These are phyloP conservation scores for Pseudogymnoascus sp. DNA, from an alignment of 2,329 filamentous ascomycete species.

Conservation along the genomic window DNA sequence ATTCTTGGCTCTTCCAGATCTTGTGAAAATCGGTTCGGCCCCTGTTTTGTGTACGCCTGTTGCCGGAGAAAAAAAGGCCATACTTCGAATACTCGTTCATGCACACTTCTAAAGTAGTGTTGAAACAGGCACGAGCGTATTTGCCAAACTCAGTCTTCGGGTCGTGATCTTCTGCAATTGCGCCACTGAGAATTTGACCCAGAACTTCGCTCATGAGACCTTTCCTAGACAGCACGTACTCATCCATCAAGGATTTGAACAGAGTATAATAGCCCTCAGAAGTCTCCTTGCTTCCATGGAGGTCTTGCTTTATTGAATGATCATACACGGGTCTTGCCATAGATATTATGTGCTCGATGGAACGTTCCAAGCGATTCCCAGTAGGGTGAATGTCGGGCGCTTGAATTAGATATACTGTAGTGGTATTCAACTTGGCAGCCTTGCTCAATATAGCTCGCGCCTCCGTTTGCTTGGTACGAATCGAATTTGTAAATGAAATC, in stretches of 20 bases:
- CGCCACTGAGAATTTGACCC: background rate
- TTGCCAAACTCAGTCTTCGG: conserved; percentile 3
- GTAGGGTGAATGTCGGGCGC: conserved; percentile 1
- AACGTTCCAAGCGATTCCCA: background rate
- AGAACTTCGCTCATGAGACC: conserved; percentile 6
- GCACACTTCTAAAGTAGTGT: conserved; percentile 3
- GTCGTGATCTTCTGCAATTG: conserved; percentile 5
- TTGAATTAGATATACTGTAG: conserved; percentile 8
- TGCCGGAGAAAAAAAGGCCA: conserved; percentile 1
- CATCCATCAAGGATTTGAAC: conserved; percentile 5
- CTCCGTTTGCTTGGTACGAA: background rate
- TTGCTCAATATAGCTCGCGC: conserved; percentile 4
- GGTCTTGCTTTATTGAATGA: conserved; percentile 6
- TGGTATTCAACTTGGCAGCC: conserved; percentile 7
- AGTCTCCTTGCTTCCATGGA: background rate
- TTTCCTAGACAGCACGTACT: conserved; percentile 1
- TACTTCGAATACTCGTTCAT: conserved; percentile 8
- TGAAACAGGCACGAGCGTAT: conserved; percentile 4
- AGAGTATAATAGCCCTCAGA: background rate
- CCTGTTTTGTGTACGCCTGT: background rate
- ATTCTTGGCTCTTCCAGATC: conserved; percentile 3
- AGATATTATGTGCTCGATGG: conserved; percentile 9
- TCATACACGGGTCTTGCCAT: conserved; percentile 7
- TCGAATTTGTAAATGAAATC: conserved; percentile 13
- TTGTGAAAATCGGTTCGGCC: conserved; percentile 1